Conservation (phyloP, 148 eudicot species). For the Arbutus unedo region DNA sequence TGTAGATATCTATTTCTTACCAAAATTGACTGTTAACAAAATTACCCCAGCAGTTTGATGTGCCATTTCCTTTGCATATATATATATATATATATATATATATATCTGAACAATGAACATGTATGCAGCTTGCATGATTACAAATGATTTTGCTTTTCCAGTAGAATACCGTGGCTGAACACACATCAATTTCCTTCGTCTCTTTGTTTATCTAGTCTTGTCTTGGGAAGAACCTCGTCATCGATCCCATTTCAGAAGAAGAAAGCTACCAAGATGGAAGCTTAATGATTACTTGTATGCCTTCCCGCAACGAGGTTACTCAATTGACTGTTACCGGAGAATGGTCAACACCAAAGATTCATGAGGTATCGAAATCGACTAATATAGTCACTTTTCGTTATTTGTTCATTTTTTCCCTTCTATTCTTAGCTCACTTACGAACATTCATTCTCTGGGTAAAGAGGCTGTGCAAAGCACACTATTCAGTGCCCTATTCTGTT, state of each 20-base stretch:
- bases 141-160: not conserved
- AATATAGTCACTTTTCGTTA: not conserved
- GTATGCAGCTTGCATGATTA: not conserved
- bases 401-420: not conserved
- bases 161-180: not conserved
- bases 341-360: constrained; percentile 82
- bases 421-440: not conserved
- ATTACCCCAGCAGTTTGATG: not conserved
- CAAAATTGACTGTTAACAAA: not conserved
- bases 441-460: not conserved
- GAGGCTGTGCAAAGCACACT: not conserved
- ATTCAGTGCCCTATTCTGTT: not conserved
- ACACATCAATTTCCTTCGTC: constrained; percentile 1
- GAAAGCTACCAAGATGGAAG: constrained; percentile 89
- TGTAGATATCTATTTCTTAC: not conserved
- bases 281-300: constrained; percentile 73
- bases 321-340: constrained; percentile 85
- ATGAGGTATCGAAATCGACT: constrained; percentile 52
- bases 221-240: constrained; percentile 74
- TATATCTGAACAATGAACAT: not conserved
- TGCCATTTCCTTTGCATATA: constrained; percentile 2
- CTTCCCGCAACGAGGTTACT: constrained; percentile 82
- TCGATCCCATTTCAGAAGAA: constrained; percentile 88
- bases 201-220: constrained; percentile 44
- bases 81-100: no score